Evolutionary conservation across 2,329 filamentous ascomycete genomes (phyloP), one percentile per base, ranked within the genome.

Genomic region (Ophiostoma australiae): DNA sequence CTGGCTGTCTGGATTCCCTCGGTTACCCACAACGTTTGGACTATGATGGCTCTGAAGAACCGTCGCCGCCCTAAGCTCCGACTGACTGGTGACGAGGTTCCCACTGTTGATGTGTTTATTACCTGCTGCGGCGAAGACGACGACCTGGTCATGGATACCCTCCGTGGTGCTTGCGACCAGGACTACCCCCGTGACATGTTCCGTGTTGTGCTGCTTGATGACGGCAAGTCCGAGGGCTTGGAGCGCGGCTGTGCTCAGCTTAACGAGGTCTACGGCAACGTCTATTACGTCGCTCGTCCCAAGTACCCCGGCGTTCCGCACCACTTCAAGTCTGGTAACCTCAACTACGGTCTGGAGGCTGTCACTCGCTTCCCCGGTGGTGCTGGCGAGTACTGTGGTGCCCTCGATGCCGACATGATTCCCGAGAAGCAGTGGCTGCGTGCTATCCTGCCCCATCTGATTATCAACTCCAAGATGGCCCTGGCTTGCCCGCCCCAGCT

Each of bases 341-440:
- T 90, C 69, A 89, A 89, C 78, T 85, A 86, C 71, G 88, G 85
- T 44, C 78, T 87, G 27, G 83, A 86, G 20, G 80, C 83, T 70
- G 80, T 83, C 4, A 80, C 81, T 20, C 76, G 78, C n/a, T 78
- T 88, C 41, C 84, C 85, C 1, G 85, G 85, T 23, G 86, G 86
- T 33, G 80, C 84, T n/a, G 81, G 82, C 58, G 81, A 85, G 75
- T 89, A 82, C 77, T 85, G 89, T 76, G 87, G 87, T n/a, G 85
- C 85, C 55, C 79, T 90, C 44, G 88, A 90, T 76, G 88, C 87
- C 27, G 88, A 90, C 76, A 90, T 90, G 84, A 89, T 90, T 77
- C 85, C 87, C 7, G 86, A 89, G 77, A 81, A 80, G 69, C 79
- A 85, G 67, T 90, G 87, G 86, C 81, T 89, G 17, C 84, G 87